These are phyloP conservation scores for Flaveria bidentis DNA, from an alignment of 129 eudicot genomes.

Conservation along the genomic window DNA sequence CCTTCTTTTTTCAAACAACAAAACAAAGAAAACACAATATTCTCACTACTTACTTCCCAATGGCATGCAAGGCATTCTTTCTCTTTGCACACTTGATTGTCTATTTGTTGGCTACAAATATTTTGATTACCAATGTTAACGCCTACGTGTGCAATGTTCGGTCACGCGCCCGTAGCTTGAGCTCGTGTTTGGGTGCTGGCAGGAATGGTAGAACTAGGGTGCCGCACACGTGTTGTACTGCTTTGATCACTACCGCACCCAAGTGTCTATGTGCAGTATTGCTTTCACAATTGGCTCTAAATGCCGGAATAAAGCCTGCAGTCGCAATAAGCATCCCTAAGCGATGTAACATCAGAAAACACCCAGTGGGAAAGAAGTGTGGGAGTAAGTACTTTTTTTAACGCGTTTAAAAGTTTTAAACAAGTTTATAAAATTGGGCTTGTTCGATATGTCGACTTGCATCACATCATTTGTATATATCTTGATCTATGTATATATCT, in stretches of 20 bases:
- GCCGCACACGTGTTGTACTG: slow-evolving; percentile 54
- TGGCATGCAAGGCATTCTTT: slow-evolving; percentile 36
- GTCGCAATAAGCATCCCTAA: slow-evolving; percentile 66
- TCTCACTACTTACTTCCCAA: slow-evolving; percentile 1
- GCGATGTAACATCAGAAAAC: slow-evolving; percentile 58
- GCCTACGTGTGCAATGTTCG: slow-evolving; percentile 59
- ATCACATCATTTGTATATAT: background rate
- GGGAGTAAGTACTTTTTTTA: slow-evolving; percentile 52
- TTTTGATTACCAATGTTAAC: slow-evolving; percentile 27
- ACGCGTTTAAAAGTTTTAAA: too few relatives aligned
- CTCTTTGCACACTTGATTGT: slow-evolving; percentile 21
- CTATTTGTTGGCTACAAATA: slow-evolving; percentile 37
- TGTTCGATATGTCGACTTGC: background rate
- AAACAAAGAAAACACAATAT: too few relatives aligned
- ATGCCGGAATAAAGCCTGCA: slow-evolving; percentile 63
- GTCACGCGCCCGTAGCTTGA: slow-evolving; percentile 62
- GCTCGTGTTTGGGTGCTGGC: slow-evolving; percentile 62
- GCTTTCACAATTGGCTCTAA: slow-evolving; percentile 55
- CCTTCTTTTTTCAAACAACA: slow-evolving; percentile 10
- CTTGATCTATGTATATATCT: background rate
- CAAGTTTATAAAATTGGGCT: background rate
- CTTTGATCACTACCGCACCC: slow-evolving; percentile 51
- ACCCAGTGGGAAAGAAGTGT: slow-evolving; percentile 70
- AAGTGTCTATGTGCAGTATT: slow-evolving; percentile 67
- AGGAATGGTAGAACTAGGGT: slow-evolving; percentile 48